Percentiles rank a stretch among this genome's conserved stretches.
Evolutionary conservation across 768 basidiomycete species (phyloP).

Genomic region (Tylopilus subfusipes): DNA sequence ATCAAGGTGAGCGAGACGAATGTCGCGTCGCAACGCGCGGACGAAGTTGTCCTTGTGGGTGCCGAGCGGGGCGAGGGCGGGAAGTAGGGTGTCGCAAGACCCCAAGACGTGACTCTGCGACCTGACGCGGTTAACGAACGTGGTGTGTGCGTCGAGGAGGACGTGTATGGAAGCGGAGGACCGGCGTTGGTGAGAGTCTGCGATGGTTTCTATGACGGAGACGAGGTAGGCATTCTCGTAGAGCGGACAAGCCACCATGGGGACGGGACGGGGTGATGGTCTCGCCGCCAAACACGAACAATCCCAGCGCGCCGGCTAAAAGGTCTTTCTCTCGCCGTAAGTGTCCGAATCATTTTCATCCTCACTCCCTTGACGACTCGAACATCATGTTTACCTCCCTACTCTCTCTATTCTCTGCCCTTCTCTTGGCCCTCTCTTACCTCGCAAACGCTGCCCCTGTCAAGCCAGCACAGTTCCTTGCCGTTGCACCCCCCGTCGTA

Average conservation of each 20-base stretch:
- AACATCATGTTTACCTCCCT: constrained; percentile 22
- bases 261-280: not conserved
- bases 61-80: constrained; percentile 31
- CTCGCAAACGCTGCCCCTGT: constrained; percentile 28
- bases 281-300: not conserved
- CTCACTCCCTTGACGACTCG: constrained; percentile 19
- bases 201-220: constrained; percentile 46
- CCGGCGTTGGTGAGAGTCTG: constrained; percentile 41
- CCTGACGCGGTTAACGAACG: constrained; percentile 45
- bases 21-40: constrained; percentile 49
- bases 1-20: constrained; percentile 40
- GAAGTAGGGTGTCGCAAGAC: not conserved
- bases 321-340: not conserved
- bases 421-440: constrained; percentile 28
- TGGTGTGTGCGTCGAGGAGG: constrained; percentile 58
- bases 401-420: constrained; percentile 29
- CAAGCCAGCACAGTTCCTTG: constrained; percentile 31
- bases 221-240: constrained; percentile 30
- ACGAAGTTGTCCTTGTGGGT: constrained; percentile 34
- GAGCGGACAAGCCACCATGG: not conserved
- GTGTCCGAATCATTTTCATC: not conserved
- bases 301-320: not conserved
- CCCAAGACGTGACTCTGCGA: constrained; percentile 10
- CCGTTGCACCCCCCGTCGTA: constrained; percentile 42
- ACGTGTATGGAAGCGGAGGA: constrained; percentile 46